Conservation (phyloP, 306 rosid genomes). For the Vicia villosa region DNA sequence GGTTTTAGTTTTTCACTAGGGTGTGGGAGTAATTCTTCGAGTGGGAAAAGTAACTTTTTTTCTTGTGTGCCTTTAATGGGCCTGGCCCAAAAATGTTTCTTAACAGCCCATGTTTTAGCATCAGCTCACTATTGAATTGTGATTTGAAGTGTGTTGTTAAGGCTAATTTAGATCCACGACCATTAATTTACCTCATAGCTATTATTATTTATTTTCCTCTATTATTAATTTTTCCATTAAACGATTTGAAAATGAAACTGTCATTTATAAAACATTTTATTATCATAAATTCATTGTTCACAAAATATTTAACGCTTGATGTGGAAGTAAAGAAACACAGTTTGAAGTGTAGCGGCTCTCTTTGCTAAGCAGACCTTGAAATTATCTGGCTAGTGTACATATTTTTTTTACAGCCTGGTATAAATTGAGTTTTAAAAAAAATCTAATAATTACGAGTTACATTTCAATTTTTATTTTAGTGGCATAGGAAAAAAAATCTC, state of each 20-base stretch:
- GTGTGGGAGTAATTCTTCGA: too few species aligned
- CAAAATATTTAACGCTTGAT: neutral
- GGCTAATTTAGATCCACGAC: too few species aligned
- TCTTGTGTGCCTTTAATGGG: neutral
- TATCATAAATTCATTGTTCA: neutral
- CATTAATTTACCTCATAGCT: neutral
- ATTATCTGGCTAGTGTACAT: neutral
- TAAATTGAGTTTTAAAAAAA: neutral
- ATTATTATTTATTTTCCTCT: neutral
- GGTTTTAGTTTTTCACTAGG: too few species aligned
- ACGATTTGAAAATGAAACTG: neutral
- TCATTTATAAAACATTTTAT: neutral
- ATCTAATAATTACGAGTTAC: neutral
- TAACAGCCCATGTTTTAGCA: neutral
- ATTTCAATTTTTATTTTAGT: too few species aligned
- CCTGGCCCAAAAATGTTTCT: neutral
- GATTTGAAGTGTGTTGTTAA: too few species aligned
- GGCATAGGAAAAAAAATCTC: neutral
- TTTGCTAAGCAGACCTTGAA: neutral
- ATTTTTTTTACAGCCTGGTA: too few species aligned
- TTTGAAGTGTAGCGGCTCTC: neutral
- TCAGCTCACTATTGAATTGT: neutral
- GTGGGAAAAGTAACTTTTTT: too few species aligned
- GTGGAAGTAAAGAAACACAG: constrained; percentile 1
- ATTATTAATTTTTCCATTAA: too few species aligned